Evolutionary conservation across 257 asterid species (phyloP).

Genomic region (Petunia secreta): DNA sequence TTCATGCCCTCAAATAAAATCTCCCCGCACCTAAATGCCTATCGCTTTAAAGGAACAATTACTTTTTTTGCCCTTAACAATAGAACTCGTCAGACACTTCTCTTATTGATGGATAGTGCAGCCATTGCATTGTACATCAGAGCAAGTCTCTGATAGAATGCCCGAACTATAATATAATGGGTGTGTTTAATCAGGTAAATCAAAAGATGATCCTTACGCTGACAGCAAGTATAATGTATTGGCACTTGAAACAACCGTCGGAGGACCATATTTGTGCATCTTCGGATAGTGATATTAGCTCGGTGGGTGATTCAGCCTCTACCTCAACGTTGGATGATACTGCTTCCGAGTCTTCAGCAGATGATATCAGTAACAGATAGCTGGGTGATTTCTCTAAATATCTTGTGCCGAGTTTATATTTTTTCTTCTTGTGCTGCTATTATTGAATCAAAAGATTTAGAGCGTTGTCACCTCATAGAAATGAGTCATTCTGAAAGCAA

Average conservation of each 20-base stretch:
- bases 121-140: neutral
- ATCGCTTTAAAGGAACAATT: too few relatives aligned
- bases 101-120: too few relatives aligned
- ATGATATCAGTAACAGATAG: conserved; percentile 56
- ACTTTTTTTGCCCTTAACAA: too few relatives aligned
- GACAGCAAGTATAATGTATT: conserved; percentile 75
- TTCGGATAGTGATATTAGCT: conserved; percentile 45
- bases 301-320: conserved; percentile 55
- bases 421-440: neutral
- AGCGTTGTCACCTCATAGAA: conserved; percentile 43
- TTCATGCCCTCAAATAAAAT: too few relatives aligned
- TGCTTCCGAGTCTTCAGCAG: conserved; percentile 82
- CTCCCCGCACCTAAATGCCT: too few relatives aligned
- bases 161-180: neutral
- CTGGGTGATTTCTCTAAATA: conserved; percentile 36
- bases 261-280: conserved; percentile 38
- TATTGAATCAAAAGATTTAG: neutral
- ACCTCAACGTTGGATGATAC: conserved; percentile 69
- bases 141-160: neutral
- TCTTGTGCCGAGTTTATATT: neutral
- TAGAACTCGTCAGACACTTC: too few relatives aligned
- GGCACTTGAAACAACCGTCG: conserved; percentile 54
- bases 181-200: conserved; percentile 48
- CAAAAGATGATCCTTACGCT: conserved; percentile 80
- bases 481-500: conserved; percentile 26